phyloP scores from a whole-genome alignment of 2,329 filamentous ascomycete genomes.

The Phyllosticta capitalensis region DNA sequence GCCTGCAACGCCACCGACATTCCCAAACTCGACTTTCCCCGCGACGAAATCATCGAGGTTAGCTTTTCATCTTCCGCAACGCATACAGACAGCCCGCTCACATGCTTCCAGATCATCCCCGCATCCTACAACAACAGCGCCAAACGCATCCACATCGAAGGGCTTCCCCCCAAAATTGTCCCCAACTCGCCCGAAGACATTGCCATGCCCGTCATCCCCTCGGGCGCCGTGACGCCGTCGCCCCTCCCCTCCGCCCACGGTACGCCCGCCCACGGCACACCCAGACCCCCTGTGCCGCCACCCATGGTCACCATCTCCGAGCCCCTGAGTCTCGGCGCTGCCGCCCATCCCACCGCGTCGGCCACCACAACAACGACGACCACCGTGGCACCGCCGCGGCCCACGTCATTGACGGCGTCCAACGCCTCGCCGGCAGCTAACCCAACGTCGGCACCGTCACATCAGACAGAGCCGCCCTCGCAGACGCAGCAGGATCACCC shows the following conservation, averaged over 20 bases:
- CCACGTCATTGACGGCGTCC: not conserved
- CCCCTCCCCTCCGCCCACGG: conserved; percentile 23
- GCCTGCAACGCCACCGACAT: conserved; percentile 95
- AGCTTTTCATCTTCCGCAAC: conserved; percentile 4
- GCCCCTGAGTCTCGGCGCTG: not conserved
- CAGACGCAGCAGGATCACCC: too few relatives aligned
- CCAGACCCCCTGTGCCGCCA: not conserved
- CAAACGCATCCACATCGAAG: conserved; percentile 77
- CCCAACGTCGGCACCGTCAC: not conserved
- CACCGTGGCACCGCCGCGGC: not conserved
- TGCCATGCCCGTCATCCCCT: conserved; percentile 62
- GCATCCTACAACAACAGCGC: conserved; percentile 96
- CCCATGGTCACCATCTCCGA: not conserved
- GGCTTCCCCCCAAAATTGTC: conserved; percentile 55
- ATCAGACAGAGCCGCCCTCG: not conserved
- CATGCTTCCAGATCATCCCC: conserved; percentile 68
- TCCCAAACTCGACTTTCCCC: conserved; percentile 82
- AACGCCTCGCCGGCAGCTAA: not conserved
- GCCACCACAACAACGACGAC: not conserved
- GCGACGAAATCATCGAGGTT: conserved; percentile 95
- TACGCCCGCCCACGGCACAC: conserved; percentile 17
- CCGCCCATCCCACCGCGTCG: not conserved
- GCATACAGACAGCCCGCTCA: conserved; percentile 2
- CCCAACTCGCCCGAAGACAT: conserved; percentile 74
- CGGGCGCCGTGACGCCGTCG: conserved; percentile 38